Percentiles rank a stretch among this genome's conserved stretches.
phyloP scores from a whole-genome alignment of 2,329 filamentous ascomycete genomes.

The Myriosclerotinia scirpicola region DNA sequence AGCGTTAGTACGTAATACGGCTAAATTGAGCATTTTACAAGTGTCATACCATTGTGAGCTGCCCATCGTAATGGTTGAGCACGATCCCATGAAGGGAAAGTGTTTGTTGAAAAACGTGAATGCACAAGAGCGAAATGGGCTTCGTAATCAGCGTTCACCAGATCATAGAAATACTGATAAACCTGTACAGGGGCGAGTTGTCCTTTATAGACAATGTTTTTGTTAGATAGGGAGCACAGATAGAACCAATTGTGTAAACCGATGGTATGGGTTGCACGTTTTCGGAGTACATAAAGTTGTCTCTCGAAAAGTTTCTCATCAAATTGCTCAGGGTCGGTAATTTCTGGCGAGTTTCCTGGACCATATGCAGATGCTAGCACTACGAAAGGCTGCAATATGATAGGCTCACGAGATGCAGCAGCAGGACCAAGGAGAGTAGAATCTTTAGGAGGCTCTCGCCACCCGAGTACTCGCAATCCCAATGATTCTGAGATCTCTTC shows the following conservation, averaged over 20 bases:
- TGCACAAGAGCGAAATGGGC: slow-evolving; percentile 96
- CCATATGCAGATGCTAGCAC: slow-evolving; percentile 86
- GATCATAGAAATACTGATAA: slow-evolving; percentile 96
- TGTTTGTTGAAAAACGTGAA: slow-evolving; percentile 97
- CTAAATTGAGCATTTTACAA: slow-evolving; percentile 35
- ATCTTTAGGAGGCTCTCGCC: slow-evolving; percentile 93
- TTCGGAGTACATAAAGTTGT: slow-evolving; percentile 91
- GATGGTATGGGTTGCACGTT: slow-evolving; percentile 91
- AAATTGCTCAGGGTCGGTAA: slow-evolving; percentile 75
- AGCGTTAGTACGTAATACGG: slow-evolving; percentile 33
- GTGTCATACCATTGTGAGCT: slow-evolving; percentile 77
- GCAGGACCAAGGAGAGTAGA: slow-evolving; percentile 90
- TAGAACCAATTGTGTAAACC: slow-evolving; percentile 99
- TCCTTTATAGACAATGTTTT: slow-evolving; percentile 99
- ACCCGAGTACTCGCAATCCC: slow-evolving; percentile 87
- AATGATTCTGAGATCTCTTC: slow-evolving; percentile 89
- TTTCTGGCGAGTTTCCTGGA: slow-evolving; percentile 72
- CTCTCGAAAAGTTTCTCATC: slow-evolving; percentile 86
- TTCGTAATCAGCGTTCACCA: slow-evolving; percentile 96
- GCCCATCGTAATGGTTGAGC: slow-evolving; percentile 96
- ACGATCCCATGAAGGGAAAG: slow-evolving; percentile 97
- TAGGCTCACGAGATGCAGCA: slow-evolving; percentile 88
- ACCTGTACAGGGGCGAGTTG: slow-evolving; percentile 93
- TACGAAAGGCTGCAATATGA: slow-evolving; percentile 93
- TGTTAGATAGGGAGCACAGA: slow-evolving; percentile 89